Conservation (phyloP, 345 rosid species). For the Gossypium anomalum region DNA sequence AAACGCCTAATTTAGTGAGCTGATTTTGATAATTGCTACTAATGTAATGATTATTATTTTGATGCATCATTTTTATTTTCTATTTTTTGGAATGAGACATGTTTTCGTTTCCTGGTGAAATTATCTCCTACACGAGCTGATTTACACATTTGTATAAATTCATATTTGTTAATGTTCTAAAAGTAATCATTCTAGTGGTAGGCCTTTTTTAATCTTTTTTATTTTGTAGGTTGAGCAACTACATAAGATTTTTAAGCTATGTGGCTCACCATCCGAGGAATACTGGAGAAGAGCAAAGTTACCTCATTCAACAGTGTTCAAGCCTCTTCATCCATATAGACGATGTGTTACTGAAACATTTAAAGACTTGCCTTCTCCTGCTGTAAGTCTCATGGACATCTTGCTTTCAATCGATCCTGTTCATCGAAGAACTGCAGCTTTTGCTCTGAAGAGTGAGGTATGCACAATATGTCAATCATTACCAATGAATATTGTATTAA, state of each 20-base stretch:
- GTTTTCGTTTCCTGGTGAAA: not conserved
- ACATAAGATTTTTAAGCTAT: slow-evolving; percentile 90
- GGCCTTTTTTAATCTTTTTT: not conserved
- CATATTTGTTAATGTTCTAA: not conserved
- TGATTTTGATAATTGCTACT: slow-evolving; percentile 9
- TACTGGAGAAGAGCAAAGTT: slow-evolving; percentile 74
- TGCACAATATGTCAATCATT: slow-evolving; percentile 7
- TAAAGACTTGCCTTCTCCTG: slow-evolving; percentile 53
- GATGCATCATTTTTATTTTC: not conserved
- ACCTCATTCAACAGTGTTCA: slow-evolving; percentile 63
- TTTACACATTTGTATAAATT: not conserved
- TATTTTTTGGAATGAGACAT: not conserved
- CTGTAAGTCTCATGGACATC: slow-evolving; percentile 62
- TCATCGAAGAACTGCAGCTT: slow-evolving; percentile 68
- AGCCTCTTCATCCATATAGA: slow-evolving; percentile 73
- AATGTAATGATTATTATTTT: not conserved
- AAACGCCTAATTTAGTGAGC: not conserved
- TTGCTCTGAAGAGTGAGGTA: slow-evolving; percentile 83
- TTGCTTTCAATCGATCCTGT: slow-evolving; percentile 82
- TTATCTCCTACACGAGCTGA: no score
- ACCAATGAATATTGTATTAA: not conserved
- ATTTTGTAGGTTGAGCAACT: slow-evolving; percentile 68
- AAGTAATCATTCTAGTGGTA: not conserved
- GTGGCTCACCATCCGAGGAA: slow-evolving; percentile 86
- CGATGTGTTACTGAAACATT: slow-evolving; percentile 62